Conservation (phyloP, 352 stramenopile species). For the Globisporangium middletonii region DNA sequence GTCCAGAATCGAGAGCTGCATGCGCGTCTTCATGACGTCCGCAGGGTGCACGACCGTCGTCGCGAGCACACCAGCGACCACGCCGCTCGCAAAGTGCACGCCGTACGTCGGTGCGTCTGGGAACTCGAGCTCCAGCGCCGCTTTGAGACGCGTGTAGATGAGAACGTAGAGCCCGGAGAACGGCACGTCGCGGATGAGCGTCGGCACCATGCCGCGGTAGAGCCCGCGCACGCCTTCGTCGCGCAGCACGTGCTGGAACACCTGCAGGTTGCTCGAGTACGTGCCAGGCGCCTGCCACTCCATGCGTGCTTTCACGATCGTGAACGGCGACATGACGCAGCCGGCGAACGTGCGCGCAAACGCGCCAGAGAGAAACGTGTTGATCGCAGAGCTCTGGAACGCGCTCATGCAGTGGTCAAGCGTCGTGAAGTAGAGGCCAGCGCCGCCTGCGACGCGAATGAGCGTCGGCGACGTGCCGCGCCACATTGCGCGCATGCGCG, state of each 20-base stretch:
- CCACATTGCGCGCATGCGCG: slow-evolving; percentile 68
- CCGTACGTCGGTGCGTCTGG: slow-evolving; percentile 42
- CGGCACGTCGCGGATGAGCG: slow-evolving; percentile 80
- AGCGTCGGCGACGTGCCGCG: slow-evolving; percentile 77
- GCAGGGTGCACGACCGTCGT: slow-evolving; percentile 82
- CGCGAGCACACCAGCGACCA: slow-evolving; percentile 66
- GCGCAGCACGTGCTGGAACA: slow-evolving; percentile 57
- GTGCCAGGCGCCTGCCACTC: slow-evolving; percentile 67
- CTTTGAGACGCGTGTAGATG: slow-evolving; percentile 73
- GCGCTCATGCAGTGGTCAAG: slow-evolving; percentile 61
- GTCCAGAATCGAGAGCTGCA: slow-evolving; percentile 75
- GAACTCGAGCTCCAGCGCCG: slow-evolving; percentile 31
- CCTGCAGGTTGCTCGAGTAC: slow-evolving; percentile 54
- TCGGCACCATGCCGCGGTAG: slow-evolving; percentile 83
- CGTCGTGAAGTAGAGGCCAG: slow-evolving; percentile 80
- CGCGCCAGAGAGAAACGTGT: slow-evolving; percentile 76
- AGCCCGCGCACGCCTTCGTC: slow-evolving; percentile 69
- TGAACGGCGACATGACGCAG: slow-evolving; percentile 76
- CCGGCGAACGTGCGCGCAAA: slow-evolving; percentile 84
- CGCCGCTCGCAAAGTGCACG: slow-evolving; percentile 75
- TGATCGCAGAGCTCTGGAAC: slow-evolving; percentile 47
- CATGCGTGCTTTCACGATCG: slow-evolving; percentile 85
- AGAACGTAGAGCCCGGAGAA: slow-evolving; percentile 88
- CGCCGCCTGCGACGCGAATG: slow-evolving; percentile 71
- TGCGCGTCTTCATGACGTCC: slow-evolving; percentile 86